These are phyloP conservation scores for Phytophthora pini DNA, from an alignment of 352 stramenopile genomes.

Conservation along the genomic window DNA sequence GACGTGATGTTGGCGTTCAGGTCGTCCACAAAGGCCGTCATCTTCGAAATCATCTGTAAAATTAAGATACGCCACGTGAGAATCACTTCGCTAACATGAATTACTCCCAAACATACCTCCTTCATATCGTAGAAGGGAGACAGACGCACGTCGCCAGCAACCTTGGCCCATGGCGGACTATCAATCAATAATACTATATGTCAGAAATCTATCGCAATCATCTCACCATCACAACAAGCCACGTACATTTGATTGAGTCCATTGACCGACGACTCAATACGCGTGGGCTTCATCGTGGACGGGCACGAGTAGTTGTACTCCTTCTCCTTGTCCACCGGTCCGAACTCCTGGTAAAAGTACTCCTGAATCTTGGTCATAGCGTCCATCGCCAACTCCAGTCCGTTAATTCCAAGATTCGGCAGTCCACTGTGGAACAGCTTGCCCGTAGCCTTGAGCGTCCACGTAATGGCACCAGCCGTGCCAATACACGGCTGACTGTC, in stretches of 20 bases:
- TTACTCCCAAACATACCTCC: conserved; percentile 49
- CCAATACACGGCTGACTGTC: conserved; percentile 94
- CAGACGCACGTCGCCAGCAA: conserved; percentile 91
- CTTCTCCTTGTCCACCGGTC: conserved; percentile 77
- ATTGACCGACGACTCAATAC: conserved; percentile 81
- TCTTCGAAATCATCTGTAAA: conserved; percentile 70
- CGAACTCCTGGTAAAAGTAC: conserved; percentile 92
- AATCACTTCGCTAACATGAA: background rate
- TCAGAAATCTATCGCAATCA: background rate
- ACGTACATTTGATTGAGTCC: conserved; percentile 86
- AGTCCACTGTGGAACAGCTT: conserved; percentile 94
- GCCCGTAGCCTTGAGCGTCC: conserved; percentile 90
- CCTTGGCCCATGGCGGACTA: conserved; percentile 90
- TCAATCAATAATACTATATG: background rate
- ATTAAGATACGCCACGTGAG: background rate
- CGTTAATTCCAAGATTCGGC: conserved; percentile 91
- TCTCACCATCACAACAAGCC: background rate
- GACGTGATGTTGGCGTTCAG: conserved; percentile 88
- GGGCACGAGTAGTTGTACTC: conserved; percentile 93
- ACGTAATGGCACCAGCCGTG: conserved; percentile 88
- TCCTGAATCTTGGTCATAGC: conserved; percentile 86
- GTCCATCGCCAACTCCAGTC: conserved; percentile 90
- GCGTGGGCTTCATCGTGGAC: conserved; percentile 89
- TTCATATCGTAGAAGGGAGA: conserved; percentile 94
- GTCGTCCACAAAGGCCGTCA: conserved; percentile 85